Evolutionary conservation across 768 basidiomycete species (phyloP), one percentile per base, ranked within the genome.

Genomic region (Trametopsis cervina): DNA sequence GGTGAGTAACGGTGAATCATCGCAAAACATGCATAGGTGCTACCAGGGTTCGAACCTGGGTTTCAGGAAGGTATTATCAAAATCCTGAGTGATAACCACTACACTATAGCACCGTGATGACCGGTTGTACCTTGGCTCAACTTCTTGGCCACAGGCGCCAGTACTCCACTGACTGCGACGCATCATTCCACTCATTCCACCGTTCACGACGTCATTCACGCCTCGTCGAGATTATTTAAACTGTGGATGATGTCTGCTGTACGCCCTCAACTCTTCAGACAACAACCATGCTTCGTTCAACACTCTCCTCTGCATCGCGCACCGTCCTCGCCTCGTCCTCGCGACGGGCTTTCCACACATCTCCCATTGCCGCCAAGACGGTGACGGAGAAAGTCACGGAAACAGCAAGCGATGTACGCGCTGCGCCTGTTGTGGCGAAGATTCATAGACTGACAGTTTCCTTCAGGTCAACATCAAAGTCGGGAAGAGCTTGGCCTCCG

Each of bases 351-450:
- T 58, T 72, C 53, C 62, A 66, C 46, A 49, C 56, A 7, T 63
- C 72, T 26, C 62, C 66, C 1, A 36, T 53, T 5, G 56, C 60
- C 12, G 52, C 54, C 10, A 69, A 67, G 57, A 63, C 66, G 2
- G 61, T 67, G 15, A 66, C 66, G n/a, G 70, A 71, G 27, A 68
- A 64, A 49, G 64, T 69, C 42, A 60, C 66, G 24, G 66, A 69
- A 26, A 63, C 67, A 6, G 69, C 69, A 18, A 60, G 65, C 44
- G 67, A 66, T 57, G 69, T 71, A 20, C 23, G 59, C 35, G n/a
- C n/a, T 12, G 27, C 23, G 4, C 12, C 39, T 25, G 15, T 18
- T 12, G 17, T 41, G 13, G 46, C 17, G 5, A 6, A 20, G n/a
- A n/a, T n/a, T n/a, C n/a, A n/a, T n/a, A n/a, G 26, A 17, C 45